Percentiles rank a stretch among this genome's conserved stretches.
phyloP scores from a whole-genome alignment of 495 filamentous ascomycete genomes.

The Neurospora intermedia region DNA sequence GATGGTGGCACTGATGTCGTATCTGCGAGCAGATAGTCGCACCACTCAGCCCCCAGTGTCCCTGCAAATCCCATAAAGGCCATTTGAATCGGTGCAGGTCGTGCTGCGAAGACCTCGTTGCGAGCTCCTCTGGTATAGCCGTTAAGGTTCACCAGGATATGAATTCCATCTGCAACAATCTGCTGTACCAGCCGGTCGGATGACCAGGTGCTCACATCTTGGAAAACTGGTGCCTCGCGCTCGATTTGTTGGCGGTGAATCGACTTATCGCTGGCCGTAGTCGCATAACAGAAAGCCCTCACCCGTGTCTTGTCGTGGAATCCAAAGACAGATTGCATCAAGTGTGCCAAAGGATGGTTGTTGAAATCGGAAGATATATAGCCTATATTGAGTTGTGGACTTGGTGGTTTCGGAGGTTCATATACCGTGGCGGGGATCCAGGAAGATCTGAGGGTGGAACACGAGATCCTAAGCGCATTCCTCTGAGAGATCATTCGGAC shows the following conservation, averaged over 20 bases:
- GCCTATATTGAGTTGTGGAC: slow-evolving; percentile 75
- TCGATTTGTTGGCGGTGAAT: slow-evolving; percentile 91
- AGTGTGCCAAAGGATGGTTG: slow-evolving; percentile 90
- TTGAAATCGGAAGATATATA: slow-evolving; percentile 99
- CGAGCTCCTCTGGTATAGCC: slow-evolving; percentile 95
- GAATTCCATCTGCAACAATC: slow-evolving; percentile 86
- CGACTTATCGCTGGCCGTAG: slow-evolving; percentile 84
- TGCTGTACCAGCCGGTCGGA: slow-evolving; percentile 78
- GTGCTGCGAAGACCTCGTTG: slow-evolving; percentile 94
- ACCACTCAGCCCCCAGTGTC: slow-evolving; percentile 95
- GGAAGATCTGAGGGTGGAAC: slow-evolving; percentile 68
- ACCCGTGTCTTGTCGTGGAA: slow-evolving; percentile 65
- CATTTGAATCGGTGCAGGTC: slow-evolving; percentile 95
- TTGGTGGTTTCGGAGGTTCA: slow-evolving; percentile 70
- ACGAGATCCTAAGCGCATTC: slow-evolving; percentile 88
- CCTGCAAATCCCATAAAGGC: slow-evolving; percentile 99
- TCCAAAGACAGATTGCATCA: slow-evolving; percentile 99
- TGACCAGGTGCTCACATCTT: slow-evolving; percentile 80
- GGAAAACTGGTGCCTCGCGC: slow-evolving; percentile 82
- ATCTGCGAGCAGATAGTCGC: slow-evolving; percentile 93
- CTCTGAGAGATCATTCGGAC: slow-evolving; percentile 92
- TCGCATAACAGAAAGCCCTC: slow-evolving; percentile 93
- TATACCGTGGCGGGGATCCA: slow-evolving; percentile 82
- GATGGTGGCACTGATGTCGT: slow-evolving; percentile 71
- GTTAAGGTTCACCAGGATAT: slow-evolving; percentile 95